A percentile compares a stretch with the other conserved stretches of the same genome.
These are phyloP conservation scores for Aspergillus fischeri DNA, from an alignment of 2,329 filamentous ascomycete genomes.

Conservation along the genomic window DNA sequence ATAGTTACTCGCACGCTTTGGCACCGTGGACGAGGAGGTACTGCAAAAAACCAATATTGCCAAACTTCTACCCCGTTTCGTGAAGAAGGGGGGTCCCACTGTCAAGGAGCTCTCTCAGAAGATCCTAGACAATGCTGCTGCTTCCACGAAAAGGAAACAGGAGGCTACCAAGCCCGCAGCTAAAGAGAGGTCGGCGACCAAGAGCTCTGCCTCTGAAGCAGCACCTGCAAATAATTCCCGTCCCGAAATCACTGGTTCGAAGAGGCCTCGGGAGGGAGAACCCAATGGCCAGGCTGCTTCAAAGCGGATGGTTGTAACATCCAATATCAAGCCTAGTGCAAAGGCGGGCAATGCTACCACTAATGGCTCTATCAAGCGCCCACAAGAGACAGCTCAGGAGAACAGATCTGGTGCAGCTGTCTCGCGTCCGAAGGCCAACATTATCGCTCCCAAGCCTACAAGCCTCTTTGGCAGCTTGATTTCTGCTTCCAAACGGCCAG, in stretches of 20 bases:
- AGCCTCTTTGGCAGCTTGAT: conserved; percentile 45
- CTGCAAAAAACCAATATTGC: conserved; percentile 58
- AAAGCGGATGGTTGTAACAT: conserved; percentile 36
- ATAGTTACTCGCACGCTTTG: conserved; percentile 52
- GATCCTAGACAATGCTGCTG: conserved; percentile 48
- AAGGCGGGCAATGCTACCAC: conserved; percentile 22
- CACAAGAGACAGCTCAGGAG: conserved; percentile 21
- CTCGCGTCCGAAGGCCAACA: conserved; percentile 35
- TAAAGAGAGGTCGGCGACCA: conserved; percentile 33
- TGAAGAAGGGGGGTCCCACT: conserved; percentile 56
- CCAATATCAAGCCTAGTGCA: conserved; percentile 30
- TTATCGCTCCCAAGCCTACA: conserved; percentile 41
- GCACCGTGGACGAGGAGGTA: conserved; percentile 54
- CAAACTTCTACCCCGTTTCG: conserved; percentile 54
- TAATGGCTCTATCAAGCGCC: conserved; percentile 26
- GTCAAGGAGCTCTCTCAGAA: conserved; percentile 54
- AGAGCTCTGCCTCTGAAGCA: conserved; percentile 11
- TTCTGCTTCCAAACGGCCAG: conserved; percentile 48
- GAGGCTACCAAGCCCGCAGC: conserved; percentile 33
- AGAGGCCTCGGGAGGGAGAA: conserved; percentile 39
- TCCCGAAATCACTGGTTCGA: conserved; percentile 29
- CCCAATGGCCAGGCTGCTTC: conserved; percentile 29
- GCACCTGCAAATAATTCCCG: conserved; percentile 11
- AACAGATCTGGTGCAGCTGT: conserved; percentile 28
- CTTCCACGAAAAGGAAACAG: conserved; percentile 42